These are phyloP conservation scores for Ambrosia hybrid DNA, from an alignment of 140 eudicot species.

Conservation along the genomic window DNA sequence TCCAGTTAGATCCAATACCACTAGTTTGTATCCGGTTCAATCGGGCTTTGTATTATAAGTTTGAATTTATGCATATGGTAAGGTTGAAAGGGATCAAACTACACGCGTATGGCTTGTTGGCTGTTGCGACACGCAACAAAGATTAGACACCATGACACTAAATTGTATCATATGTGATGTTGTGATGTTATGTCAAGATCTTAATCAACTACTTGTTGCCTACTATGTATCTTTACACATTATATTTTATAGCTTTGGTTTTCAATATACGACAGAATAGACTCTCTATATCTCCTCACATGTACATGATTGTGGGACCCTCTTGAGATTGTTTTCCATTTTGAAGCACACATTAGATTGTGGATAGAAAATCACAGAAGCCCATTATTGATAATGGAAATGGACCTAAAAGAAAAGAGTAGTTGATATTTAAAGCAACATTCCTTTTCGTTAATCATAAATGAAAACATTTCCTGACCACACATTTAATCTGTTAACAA, in stretches of 20 bases:
- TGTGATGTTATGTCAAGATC: slow-evolving; percentile 36
- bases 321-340: slow-evolving; percentile 22
- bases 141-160: slow-evolving; percentile 31
- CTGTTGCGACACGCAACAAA: slow-evolving; percentile 20
- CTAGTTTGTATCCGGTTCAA: slow-evolving; percentile 36
- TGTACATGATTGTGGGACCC: slow-evolving; percentile 34
- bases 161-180: slow-evolving; percentile 26
- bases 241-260: slow-evolving; percentile 13
- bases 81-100: slow-evolving; percentile 5
- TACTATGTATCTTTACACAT: slow-evolving; percentile 26
- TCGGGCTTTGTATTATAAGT: slow-evolving; percentile 4
- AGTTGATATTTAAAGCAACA: background rate
- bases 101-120: slow-evolving; percentile 34
- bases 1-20: slow-evolving; percentile 24
- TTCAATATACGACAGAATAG: slow-evolving; percentile 4
- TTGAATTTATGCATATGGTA: slow-evolving; percentile 22
- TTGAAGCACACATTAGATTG: slow-evolving; percentile 24
- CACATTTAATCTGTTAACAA: slow-evolving; percentile 8
- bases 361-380: slow-evolving; percentile 23
- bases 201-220: slow-evolving; percentile 33
- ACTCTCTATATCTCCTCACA: slow-evolving; percentile 3
- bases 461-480: slow-evolving; percentile 9
- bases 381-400: slow-evolving; percentile 25
- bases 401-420: slow-evolving; percentile 12
- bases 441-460: slow-evolving; percentile 10